Percentiles rank a stretch among this genome's conserved stretches.
Evolutionary conservation across 257 asterid species (phyloP).

Genomic region (Fraxinus excelsior): DNA sequence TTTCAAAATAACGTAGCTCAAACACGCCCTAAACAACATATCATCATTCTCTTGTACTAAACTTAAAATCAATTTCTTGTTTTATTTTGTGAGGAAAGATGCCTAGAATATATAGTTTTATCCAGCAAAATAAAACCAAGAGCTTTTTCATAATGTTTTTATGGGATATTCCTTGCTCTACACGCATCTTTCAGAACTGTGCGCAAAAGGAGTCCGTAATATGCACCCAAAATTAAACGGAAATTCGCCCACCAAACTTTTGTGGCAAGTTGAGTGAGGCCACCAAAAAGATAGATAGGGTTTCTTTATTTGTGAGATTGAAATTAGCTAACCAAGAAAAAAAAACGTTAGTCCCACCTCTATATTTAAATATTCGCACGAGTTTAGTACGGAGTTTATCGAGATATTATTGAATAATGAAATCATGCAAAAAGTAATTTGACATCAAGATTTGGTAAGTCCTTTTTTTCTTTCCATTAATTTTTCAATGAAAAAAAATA

Average conservation of each 20-base stretch:
- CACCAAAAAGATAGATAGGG: neutral
- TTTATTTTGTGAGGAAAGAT: neutral
- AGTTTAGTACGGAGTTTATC: no score
- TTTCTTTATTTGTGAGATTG: neutral
- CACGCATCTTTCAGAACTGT: conserved; percentile 37
- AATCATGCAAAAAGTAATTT: no score
- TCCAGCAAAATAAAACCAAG: neutral
- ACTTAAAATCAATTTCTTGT: neutral
- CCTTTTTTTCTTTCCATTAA: no score
- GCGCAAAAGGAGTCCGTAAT: conserved; percentile 21
- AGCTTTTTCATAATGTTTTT: no score
- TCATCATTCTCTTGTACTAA: no score
- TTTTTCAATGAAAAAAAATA: no score
- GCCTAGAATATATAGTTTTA: neutral
- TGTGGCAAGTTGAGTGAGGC: neutral
- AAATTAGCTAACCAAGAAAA: neutral
- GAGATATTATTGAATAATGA: no score
- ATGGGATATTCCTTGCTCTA: conserved; percentile 27
- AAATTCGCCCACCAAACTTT: conserved; percentile 40
- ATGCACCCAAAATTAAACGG: conserved; percentile 34
- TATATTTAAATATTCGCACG: no score
- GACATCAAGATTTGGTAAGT: no score
- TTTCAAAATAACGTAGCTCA: no score
- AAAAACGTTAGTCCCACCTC: no score
- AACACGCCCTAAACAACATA: no score